These are phyloP conservation scores for Colletotrichum limetticola DNA, from an alignment of 2,329 filamentous ascomycete genomes.

Conservation along the genomic window DNA sequence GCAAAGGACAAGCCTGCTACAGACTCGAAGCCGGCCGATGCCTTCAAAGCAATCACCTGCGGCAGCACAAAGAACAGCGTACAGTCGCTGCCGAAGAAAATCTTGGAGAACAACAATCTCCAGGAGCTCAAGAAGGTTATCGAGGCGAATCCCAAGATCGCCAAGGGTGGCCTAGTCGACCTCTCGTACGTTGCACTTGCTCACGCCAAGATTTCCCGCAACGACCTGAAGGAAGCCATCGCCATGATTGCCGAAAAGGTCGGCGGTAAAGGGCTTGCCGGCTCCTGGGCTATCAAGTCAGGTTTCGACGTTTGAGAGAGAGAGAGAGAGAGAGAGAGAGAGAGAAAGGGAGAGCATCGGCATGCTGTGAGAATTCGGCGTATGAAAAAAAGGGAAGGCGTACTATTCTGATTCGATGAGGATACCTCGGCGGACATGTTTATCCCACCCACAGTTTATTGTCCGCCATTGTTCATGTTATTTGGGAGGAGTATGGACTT, in stretches of 20 bases:
- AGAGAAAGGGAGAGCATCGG: too few species aligned
- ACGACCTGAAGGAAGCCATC: slow-evolving; percentile 35
- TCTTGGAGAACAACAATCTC: slow-evolving; percentile 43
- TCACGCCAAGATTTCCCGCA: slow-evolving; percentile 33
- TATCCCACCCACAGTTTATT: background rate
- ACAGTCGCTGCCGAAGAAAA: slow-evolving; percentile 30
- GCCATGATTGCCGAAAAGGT: slow-evolving; percentile 20
- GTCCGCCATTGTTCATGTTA: slow-evolving; percentile 15
- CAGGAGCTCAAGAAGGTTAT: slow-evolving; percentile 55
- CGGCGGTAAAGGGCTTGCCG: slow-evolving; percentile 16
- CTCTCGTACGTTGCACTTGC: slow-evolving; percentile 33
- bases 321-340: background rate
- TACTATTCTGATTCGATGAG: slow-evolving; percentile 28
- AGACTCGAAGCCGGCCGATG: slow-evolving; percentile 45
- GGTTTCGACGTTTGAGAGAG: slow-evolving; percentile 5
- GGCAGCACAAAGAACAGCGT: slow-evolving; percentile 9
- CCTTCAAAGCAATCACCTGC: slow-evolving; percentile 47
- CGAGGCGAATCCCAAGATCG: slow-evolving; percentile 33
- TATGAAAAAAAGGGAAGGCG: slow-evolving; percentile 4
- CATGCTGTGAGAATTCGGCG: background rate
- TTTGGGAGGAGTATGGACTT: background rate
- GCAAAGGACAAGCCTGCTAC: slow-evolving; percentile 46
- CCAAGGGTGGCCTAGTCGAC: slow-evolving; percentile 34
- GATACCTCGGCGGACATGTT: slow-evolving; percentile 24
- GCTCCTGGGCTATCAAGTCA: slow-evolving; percentile 26